Evolutionary conservation across 164 flowering plant species (phyloP).

Genomic region (Aristolochia contorta): DNA sequence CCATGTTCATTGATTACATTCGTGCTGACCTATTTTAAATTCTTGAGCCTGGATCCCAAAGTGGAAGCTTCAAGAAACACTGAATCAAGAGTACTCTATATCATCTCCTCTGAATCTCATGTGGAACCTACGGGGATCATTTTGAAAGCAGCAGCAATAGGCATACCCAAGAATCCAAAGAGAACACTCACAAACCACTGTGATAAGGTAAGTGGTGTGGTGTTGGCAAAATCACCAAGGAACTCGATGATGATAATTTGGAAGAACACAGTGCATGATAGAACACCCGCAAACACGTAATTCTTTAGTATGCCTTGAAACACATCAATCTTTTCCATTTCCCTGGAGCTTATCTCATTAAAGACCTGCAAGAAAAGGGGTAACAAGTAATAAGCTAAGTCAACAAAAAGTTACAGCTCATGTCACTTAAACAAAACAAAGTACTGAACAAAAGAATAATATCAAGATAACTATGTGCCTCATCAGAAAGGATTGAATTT

Average conservation of each 20-base stretch:
- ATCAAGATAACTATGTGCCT: no score
- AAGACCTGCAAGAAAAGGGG: constrained; percentile 48
- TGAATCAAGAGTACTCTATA: background rate
- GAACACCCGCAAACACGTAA: constrained; percentile 69
- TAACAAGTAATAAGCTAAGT: background rate
- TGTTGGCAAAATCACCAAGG: constrained; percentile 80
- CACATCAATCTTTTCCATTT: constrained; percentile 86
- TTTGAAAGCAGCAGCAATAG: constrained; percentile 78
- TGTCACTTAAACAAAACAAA: no score
- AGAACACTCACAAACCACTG: constrained; percentile 69
- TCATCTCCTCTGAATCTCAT: constrained; percentile 13
- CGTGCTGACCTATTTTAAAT: background rate
- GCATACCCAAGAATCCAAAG: constrained; percentile 87
- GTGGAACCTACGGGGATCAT: constrained; percentile 59
- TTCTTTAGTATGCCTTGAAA: constrained; percentile 73
- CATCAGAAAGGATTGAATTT: no score
- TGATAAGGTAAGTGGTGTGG: constrained; percentile 52
- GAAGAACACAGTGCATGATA: constrained; percentile 55
- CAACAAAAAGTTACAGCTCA: background rate
- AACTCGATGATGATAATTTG: constrained; percentile 71
- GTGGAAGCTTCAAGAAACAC: constrained; percentile 1
- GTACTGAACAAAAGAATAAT: no score
- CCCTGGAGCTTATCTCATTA: constrained; percentile 89
- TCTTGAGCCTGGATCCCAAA: constrained; percentile 1
- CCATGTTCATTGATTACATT: no score